Conservation (phyloP, 805 yeast genomes). For the Hanseniaspora lindneri region DNA sequence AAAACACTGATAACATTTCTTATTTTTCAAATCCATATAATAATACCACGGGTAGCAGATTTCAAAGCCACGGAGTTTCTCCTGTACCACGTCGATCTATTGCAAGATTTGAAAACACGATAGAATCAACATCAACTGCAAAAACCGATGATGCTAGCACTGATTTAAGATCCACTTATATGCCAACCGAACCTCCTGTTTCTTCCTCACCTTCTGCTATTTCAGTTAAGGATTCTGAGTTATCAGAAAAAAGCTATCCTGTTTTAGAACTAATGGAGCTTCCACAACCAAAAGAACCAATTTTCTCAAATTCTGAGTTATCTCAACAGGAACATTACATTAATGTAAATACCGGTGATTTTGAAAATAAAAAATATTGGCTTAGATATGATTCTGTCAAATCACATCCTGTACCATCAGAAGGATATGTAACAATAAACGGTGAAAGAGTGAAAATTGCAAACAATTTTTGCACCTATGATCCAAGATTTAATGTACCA, state of each 20-base stretch:
- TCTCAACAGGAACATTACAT: constrained; percentile 12
- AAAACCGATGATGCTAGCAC: too few species aligned
- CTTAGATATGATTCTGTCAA: neutral
- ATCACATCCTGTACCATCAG: neutral
- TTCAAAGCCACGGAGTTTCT: too few species aligned
- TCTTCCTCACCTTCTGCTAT: too few species aligned
- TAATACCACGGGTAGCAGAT: too few species aligned
- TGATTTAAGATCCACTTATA: too few species aligned
- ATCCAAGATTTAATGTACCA: neutral
- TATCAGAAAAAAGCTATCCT: neutral
- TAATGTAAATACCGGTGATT: constrained; percentile 1
- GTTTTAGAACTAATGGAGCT: neutral
- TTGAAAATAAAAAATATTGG: constrained; percentile 1
- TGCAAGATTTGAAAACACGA: too few species aligned
- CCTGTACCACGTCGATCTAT: too few species aligned
- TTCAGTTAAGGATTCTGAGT: too few species aligned
- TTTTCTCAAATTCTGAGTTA: constrained; percentile 1
- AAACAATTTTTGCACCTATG: neutral
- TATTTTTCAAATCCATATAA: too few species aligned
- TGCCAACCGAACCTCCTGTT: too few species aligned
- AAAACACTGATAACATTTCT: too few species aligned
- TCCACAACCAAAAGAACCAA: neutral
- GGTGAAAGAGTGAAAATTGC: neutral
- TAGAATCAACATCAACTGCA: too few species aligned
- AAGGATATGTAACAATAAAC: neutral